Evolutionary conservation across 129 eudicot species (phyloP).

Genomic region (Helianthus annuus): HanXRQr2.0-SUNRISE NC_035440.2:90255543-90256042

Average conservation of each 20-base stretch:
- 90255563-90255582: not conserved
- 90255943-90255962: not conserved
- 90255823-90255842: not conserved
- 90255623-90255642: not conserved
- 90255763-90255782: not conserved
- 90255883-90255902: not conserved
- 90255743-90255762: not conserved
- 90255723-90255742: not conserved
- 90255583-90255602: not conserved
- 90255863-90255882: slow-evolving; percentile 7
- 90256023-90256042: too few species aligned
- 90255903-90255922: not conserved
- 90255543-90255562: not conserved
- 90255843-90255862: slow-evolving; percentile 1
- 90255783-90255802: not conserved
- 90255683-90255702: not conserved
- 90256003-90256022: too few species aligned
- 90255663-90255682: not conserved
- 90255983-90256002: too few species aligned
- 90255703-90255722: not conserved
- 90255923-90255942: not conserved
- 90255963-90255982: too few species aligned
- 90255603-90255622: not conserved
- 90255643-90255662: not conserved
- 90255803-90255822: not conserved